Conservation (phyloP, 441 rosid genomes). For the Erysimum cheiri region DNA sequence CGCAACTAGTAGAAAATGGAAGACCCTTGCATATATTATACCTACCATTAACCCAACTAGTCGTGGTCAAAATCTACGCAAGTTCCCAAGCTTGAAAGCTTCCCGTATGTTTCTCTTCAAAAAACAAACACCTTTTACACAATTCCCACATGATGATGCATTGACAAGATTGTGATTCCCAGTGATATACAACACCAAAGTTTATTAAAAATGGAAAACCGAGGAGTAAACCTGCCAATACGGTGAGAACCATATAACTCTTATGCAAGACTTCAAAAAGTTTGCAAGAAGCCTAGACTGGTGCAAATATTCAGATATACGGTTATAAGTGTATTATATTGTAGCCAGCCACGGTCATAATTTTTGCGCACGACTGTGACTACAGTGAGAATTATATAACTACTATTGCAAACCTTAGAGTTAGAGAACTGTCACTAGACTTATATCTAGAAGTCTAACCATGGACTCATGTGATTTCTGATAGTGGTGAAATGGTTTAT, state of each 20-base stretch:
- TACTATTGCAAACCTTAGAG: too few relatives aligned
- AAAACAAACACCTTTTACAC: constrained; percentile 33
- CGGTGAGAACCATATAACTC: constrained; percentile 25
- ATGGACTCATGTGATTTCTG: not conserved
- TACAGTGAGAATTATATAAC: too few relatives aligned
- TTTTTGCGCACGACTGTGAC: too few relatives aligned
- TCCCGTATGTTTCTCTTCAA: constrained; percentile 32
- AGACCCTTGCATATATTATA: not conserved
- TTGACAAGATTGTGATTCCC: constrained; percentile 31
- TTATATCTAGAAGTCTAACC: not conserved
- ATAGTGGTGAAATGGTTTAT: constrained; percentile 5
- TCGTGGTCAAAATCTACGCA: constrained; percentile 25
- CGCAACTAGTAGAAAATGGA: constrained; percentile 15
- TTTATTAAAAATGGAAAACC: constrained; percentile 26
- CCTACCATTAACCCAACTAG: constrained; percentile 33
- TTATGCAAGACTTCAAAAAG: constrained; percentile 11
- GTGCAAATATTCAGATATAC: not conserved
- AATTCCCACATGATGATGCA: constrained; percentile 28
- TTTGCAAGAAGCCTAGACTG: not conserved
- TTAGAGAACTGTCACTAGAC: not conserved
- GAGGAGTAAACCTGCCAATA: constrained; percentile 35
- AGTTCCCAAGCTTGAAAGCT: constrained; percentile 20
- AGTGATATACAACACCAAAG: constrained; percentile 27
- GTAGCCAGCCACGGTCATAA: too few relatives aligned
- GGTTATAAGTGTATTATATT: too few relatives aligned